These are phyloP conservation scores for Neodidymelliopsis sp. DNA, from an alignment of 2,329 filamentous ascomycete species.

Conservation along the genomic window DNA sequence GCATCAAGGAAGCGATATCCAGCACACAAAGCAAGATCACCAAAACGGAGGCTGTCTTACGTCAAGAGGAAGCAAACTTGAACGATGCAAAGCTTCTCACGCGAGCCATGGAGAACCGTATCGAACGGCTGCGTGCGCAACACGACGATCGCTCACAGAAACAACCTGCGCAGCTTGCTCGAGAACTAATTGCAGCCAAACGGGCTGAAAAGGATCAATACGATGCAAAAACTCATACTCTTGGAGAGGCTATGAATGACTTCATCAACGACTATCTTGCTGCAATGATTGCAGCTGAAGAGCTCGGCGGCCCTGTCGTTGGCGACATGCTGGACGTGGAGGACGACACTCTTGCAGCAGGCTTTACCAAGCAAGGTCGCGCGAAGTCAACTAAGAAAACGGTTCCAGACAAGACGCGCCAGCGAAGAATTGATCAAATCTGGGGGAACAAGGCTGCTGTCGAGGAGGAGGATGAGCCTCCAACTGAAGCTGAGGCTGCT, in stretches of 20 bases:
- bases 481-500: conserved; percentile 57
- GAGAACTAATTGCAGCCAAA: conserved; percentile 68
- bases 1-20: conserved; percentile 67
- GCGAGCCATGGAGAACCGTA: conserved; percentile 62
- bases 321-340: conserved; percentile 74
- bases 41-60: conserved; percentile 50
- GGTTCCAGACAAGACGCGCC: conserved; percentile 46
- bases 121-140: conserved; percentile 65
- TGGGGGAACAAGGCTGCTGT: conserved; percentile 48
- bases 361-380: conserved; percentile 62
- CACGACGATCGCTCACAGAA: conserved; percentile 65
- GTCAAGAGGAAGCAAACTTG: conserved; percentile 55
- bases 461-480: conserved; percentile 32
- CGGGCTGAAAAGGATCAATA: conserved; percentile 66
- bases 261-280: conserved; percentile 78
- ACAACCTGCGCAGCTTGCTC: conserved; percentile 67
- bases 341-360: conserved; percentile 60
- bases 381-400: conserved; percentile 50
- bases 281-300: conserved; percentile 80
- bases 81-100: conserved; percentile 58
- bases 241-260: conserved; percentile 69
- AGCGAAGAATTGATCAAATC: conserved; percentile 61
- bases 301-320: conserved; percentile 82
- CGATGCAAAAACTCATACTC: conserved; percentile 64
- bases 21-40: conserved; percentile 52